These are phyloP conservation scores for Trypanosoma rangeli DNA, from an alignment of 208 protist species.

Conservation along the genomic window DNA sequence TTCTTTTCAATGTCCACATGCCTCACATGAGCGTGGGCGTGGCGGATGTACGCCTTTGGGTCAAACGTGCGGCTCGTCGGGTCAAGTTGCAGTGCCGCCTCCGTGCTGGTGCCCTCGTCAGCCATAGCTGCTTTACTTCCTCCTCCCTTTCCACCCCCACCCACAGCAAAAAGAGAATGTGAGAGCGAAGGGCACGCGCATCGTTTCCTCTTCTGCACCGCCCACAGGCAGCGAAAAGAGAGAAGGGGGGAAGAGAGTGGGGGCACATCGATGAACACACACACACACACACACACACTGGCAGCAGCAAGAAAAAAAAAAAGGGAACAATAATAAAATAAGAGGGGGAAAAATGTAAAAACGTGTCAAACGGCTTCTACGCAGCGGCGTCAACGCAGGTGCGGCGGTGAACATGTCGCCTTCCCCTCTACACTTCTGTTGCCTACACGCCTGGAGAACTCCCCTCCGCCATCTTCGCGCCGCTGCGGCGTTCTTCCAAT, in stretches of 20 bases:
- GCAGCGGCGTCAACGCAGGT: background rate
- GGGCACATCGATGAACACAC: background rate
- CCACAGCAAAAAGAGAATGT: background rate
- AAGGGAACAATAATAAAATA: background rate
- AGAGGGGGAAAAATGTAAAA: too few species aligned
- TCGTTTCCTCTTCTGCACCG: background rate
- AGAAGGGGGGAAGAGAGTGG: background rate
- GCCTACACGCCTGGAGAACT: background rate
- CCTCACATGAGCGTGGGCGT: slow-evolving; percentile 36
- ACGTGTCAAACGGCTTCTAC: too few species aligned
- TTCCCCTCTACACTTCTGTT: background rate
- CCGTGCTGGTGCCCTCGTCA: background rate
- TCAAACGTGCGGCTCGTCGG: slow-evolving; percentile 75
- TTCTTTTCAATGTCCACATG: slow-evolving; percentile 54
- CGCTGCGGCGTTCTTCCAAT: background rate
- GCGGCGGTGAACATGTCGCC: background rate
- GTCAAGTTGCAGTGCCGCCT: slow-evolving; percentile 39
- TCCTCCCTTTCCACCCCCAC: background rate
- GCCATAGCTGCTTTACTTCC: slow-evolving; percentile 5
- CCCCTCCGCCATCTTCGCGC: slow-evolving; percentile 1
- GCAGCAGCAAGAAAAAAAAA: background rate
- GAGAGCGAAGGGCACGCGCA: background rate
- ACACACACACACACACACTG: background rate
- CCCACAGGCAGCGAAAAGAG: background rate
- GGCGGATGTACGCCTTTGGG: slow-evolving; percentile 64